Percentiles rank a stretch among this genome's conserved stretches.
Evolutionary conservation across 164 flowering plant genomes (phyloP).

Genomic region (Paratinospora sagittata): DNA sequence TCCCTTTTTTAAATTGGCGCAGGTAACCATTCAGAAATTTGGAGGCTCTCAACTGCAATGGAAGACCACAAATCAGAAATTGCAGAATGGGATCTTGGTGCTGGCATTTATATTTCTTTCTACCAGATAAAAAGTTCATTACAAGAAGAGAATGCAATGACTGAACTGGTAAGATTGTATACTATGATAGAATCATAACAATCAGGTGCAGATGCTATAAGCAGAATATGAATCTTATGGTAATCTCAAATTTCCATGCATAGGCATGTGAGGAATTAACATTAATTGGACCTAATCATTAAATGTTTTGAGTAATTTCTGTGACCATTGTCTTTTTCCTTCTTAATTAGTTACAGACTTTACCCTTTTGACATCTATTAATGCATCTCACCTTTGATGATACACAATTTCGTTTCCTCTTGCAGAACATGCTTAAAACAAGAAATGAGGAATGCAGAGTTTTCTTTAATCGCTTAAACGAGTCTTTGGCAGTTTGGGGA

Average conservation of each 20-base stretch:
- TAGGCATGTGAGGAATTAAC: too few species aligned
- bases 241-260: neutral
- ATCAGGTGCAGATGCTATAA: neutral
- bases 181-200: neutral
- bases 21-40: slow-evolving; percentile 75
- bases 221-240: neutral
- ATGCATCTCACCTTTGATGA: neutral
- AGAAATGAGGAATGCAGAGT: slow-evolving; percentile 58
- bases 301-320: neutral
- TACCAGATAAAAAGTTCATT: slow-evolving; percentile 59
- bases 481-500: slow-evolving; percentile 69
- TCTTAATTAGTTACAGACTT: neutral
- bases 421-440: slow-evolving; percentile 67
- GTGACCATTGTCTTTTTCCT: neutral
- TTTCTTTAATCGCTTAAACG: slow-evolving; percentile 57
- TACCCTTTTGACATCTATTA: neutral
- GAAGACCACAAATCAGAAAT: slow-evolving; percentile 93
- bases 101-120: slow-evolving; percentile 81
- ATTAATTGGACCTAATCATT: neutral
- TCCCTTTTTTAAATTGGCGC: slow-evolving; percentile 15
- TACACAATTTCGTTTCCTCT: slow-evolving; percentile 11
- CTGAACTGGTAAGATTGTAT: slow-evolving; percentile 48
- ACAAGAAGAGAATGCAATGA: slow-evolving; percentile 47
- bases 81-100: slow-evolving; percentile 97
- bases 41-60: slow-evolving; percentile 73